Percentiles rank a stretch among this genome's conserved stretches.
Conservation (phyloP, 2,329 filamentous ascomycete genomes). For the Chrysoporthe cubensis region DNA sequence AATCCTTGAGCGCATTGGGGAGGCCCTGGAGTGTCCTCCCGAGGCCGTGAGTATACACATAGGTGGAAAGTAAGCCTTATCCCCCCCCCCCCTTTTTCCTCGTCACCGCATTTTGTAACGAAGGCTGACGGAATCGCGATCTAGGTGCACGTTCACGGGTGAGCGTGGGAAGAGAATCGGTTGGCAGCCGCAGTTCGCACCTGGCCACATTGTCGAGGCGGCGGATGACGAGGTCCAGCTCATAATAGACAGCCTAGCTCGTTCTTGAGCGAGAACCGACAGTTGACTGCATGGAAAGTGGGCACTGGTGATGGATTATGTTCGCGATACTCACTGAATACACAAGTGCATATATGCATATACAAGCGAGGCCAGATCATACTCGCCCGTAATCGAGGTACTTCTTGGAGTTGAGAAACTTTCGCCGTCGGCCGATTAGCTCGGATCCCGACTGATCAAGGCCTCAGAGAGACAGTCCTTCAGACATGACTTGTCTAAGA, state of each 20-base stretch:
- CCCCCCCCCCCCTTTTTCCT: not conserved
- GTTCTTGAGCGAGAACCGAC: not conserved
- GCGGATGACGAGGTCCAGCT: slow-evolving; percentile 51
- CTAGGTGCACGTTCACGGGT: slow-evolving; percentile 49
- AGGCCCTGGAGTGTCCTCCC: slow-evolving; percentile 40
- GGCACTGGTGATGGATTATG: not conserved
- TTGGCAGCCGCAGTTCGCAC: slow-evolving; percentile 48
- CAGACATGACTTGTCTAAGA: not conserved
- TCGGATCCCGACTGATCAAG: not conserved
- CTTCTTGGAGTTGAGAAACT: not conserved
- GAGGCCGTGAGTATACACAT: slow-evolving; percentile 45
- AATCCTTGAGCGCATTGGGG: slow-evolving; percentile 45
- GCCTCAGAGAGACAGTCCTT: not conserved
- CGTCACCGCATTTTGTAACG: not conserved
- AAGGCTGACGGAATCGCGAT: slow-evolving; percentile 12
- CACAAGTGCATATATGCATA: not conserved
- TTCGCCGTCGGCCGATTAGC: not conserved
- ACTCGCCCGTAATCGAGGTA: not conserved
- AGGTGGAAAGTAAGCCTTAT: slow-evolving; percentile 45
- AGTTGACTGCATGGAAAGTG: not conserved
- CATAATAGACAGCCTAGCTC: slow-evolving; percentile 35
- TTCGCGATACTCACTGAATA: not conserved
- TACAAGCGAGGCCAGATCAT: too few relatives aligned
- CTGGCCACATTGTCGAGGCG: slow-evolving; percentile 50
- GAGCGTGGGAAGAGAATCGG: slow-evolving; percentile 46